Base-by-base conservation (phyloP, 495 filamentous ascomycete species). In the Aeminium ludgeri region DNA sequence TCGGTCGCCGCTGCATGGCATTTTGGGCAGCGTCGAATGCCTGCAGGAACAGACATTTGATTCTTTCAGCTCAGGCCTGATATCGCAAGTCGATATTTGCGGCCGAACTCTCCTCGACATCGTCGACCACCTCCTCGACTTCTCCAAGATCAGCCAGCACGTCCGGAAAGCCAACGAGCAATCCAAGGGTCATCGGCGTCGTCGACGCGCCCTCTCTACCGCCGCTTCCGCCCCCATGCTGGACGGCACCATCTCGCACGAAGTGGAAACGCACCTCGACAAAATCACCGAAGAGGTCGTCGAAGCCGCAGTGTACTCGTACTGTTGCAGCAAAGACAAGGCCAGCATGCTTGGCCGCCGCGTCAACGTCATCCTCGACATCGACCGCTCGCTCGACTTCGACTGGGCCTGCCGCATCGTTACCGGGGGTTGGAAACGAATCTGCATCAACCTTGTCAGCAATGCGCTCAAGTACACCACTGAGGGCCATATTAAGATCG, bases 391-490 rank as follows among this genome's bases (percentile, higher is more conserved):
- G 12, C 4, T 10, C 7, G 27, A 20, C 2, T 8, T 16, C 11
- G 33, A 36, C 11, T 45, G 36, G 41, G 41, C 13, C 2, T 35
- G 41, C 27, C 12, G 19, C 10, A 20, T 34, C 7, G 15, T 15
- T 6, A 27, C 17, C 17, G 28, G 27, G 25, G 37, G 8, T 45
- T 52, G 3, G 42, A 48, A 17, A 38, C 36, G 55, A 13, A 52
- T 59, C 11, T 20, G 55, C 12, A 58, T 59, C 53, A 59, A 59
- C 36, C 38, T 59, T 2, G 41, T 61, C 10, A 43, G 43, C 4
- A 61, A 61, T 32, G 41, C 57, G n/a, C 33, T 61, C 11, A 61
- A 61, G 33, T 61, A 56, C 40, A 61, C 59, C 3, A 13, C 34
- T 4, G 18, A 23, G 5, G 59, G 59, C 7, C 46, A 46, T 20